Conservation (phyloP, 495 filamentous ascomycete species). For the Ascobolus immersus region DNA sequence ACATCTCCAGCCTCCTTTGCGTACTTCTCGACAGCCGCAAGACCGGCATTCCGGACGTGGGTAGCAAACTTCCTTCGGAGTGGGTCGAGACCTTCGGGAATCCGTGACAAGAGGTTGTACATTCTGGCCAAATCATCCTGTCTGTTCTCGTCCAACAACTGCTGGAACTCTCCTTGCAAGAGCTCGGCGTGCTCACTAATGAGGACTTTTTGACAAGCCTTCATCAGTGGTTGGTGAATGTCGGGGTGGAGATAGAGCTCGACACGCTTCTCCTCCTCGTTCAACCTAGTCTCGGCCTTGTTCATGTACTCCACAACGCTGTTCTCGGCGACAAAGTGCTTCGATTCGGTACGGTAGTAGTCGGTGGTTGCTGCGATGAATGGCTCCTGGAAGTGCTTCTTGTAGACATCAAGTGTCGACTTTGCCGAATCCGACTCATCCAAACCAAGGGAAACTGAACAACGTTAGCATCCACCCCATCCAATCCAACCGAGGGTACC, state of each 20-base stretch:
- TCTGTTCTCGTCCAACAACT: slow-evolving; percentile 79
- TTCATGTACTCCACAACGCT: slow-evolving; percentile 99
- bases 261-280: slow-evolving; percentile 86
- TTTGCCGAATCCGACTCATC: slow-evolving; percentile 85
- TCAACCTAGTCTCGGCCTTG: slow-evolving; percentile 78
- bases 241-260: slow-evolving; percentile 76
- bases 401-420: slow-evolving; percentile 84
- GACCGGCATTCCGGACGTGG: slow-evolving; percentile 71
- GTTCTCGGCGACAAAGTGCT: slow-evolving; percentile 84
- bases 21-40: slow-evolving; percentile 74
- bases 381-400: slow-evolving; percentile 69
- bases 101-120: slow-evolving; percentile 77
- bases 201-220: slow-evolving; percentile 64
- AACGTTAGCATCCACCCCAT: not conserved
- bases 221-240: slow-evolving; percentile 59
- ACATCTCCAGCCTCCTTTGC: slow-evolving; percentile 57
- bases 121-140: slow-evolving; percentile 88
- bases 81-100: slow-evolving; percentile 79
- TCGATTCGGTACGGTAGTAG: slow-evolving; percentile 82
- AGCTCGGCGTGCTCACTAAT: slow-evolving; percentile 65
- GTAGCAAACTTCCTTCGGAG: slow-evolving; percentile 70
- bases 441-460: slow-evolving; percentile 64
- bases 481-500: not conserved
- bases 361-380: slow-evolving; percentile 61
- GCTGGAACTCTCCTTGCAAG: slow-evolving; percentile 85